A percentile compares a stretch with the other conserved stretches of the same genome.
These are phyloP conservation scores for Talaromyces marneffei DNA, from an alignment of 2,329 filamentous ascomycete species.

Conservation along the genomic window DNA sequence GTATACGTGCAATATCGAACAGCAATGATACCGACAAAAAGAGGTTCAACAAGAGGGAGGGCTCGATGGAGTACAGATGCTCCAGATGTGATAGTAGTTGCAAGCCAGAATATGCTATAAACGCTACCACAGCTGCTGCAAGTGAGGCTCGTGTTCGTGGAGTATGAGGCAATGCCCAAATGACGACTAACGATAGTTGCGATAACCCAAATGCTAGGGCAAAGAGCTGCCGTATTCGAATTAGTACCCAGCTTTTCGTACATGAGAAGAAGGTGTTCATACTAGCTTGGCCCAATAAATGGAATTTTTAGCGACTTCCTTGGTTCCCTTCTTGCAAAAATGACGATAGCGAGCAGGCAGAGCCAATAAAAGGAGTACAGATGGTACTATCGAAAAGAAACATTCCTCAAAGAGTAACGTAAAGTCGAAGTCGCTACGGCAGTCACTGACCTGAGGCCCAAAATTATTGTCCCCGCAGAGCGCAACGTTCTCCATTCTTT, in stretches of 20 bases:
- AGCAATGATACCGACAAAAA: slow-evolving; percentile 8
- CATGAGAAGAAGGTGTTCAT: not conserved
- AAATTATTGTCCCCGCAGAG: not conserved
- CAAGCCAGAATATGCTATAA: not conserved
- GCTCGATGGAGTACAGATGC: slow-evolving; percentile 6
- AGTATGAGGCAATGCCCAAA: slow-evolving; percentile 4
- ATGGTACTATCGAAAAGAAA: not conserved
- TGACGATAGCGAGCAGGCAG: not conserved
- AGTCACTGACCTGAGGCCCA: not conserved
- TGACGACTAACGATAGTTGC: not conserved
- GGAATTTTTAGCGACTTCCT: not conserved
- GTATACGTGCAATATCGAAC: slow-evolving; percentile 5
- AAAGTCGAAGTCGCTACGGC: slow-evolving; percentile 6
- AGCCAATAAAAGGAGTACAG: not conserved
- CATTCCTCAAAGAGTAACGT: slow-evolving; percentile 10
- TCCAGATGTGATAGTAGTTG: slow-evolving; percentile 7
- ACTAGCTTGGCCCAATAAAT: slow-evolving; percentile 3
- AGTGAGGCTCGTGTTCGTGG: not conserved
- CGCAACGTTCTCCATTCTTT: slow-evolving; percentile 1
- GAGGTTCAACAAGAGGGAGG: slow-evolving; percentile 1
- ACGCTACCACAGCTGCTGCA: not conserved
- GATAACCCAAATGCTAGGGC: not conserved
- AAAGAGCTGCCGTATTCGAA: not conserved
- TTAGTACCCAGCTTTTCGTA: not conserved
- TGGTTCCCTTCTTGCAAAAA: not conserved